A percentile compares a stretch with the other conserved stretches of the same genome.
phyloP scores from a whole-genome alignment of 2,329 filamentous ascomycete genomes.

The Aspergillus texensis region DNA sequence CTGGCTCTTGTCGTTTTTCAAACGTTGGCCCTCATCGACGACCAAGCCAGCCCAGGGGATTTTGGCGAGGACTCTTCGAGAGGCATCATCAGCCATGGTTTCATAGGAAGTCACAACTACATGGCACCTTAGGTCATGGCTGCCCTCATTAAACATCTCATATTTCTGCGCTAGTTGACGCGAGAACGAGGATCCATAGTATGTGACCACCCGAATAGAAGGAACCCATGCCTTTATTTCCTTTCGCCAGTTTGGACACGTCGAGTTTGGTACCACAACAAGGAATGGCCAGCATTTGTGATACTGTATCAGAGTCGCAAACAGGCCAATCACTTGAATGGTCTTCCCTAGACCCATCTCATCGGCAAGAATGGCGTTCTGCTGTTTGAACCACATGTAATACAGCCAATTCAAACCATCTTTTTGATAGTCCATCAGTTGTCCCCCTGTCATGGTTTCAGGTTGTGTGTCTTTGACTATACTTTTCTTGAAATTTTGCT shows the following conservation, averaged over 20 bases:
- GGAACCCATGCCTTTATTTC: slow-evolving; percentile 96
- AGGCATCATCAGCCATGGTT: slow-evolving; percentile 73
- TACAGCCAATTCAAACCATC: slow-evolving; percentile 95
- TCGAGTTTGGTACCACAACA: slow-evolving; percentile 90
- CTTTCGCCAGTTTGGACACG: slow-evolving; percentile 94
- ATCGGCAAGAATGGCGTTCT: slow-evolving; percentile 90
- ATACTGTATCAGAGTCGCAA: slow-evolving; percentile 72
- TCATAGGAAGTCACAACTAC: slow-evolving; percentile 96
- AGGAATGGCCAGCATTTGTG: slow-evolving; percentile 86
- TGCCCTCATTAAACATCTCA: slow-evolving; percentile 73
- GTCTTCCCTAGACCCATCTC: slow-evolving; percentile 99
- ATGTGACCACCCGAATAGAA: slow-evolving; percentile 82
- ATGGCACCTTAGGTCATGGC: slow-evolving; percentile 76
- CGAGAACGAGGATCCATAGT: slow-evolving; percentile 76
- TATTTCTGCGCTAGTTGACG: slow-evolving; percentile 78
- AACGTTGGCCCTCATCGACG: slow-evolving; percentile 90
- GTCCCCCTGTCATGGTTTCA: slow-evolving; percentile 70
- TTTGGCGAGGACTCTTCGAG: slow-evolving; percentile 65
- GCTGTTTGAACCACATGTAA: slow-evolving; percentile 79
- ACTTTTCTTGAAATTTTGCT: slow-evolving; percentile 64
- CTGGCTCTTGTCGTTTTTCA: slow-evolving; percentile 88
- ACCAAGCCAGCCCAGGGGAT: slow-evolving; percentile 86
- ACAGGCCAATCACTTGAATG: slow-evolving; percentile 83
- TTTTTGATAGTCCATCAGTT: slow-evolving; percentile 90
- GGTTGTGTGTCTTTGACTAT: slow-evolving; percentile 75